Conservation (phyloP, 257 asterid species). For the Marsdenia floribunda region DNA sequence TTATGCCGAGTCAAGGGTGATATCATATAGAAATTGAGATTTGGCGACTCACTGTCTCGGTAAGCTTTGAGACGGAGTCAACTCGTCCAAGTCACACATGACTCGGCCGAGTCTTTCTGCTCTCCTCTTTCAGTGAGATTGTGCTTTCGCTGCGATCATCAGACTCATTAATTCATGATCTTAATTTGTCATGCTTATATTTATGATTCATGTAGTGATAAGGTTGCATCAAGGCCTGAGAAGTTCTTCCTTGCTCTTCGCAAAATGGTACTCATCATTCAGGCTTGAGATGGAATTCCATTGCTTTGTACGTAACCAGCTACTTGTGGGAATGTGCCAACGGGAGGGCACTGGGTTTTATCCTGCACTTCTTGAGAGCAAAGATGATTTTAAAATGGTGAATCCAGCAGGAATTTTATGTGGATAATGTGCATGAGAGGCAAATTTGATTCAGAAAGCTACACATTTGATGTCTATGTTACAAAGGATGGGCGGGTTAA, state of each 20-base stretch:
- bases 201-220: slow-evolving; percentile 64
- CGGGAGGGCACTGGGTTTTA: slow-evolving; percentile 83
- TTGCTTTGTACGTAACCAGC: slow-evolving; percentile 48
- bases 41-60: no score
- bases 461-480: slow-evolving; percentile 70
- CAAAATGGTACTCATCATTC: slow-evolving; percentile 68
- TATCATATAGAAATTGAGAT: no score
- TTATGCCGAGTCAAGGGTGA: no score
- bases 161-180: slow-evolving; percentile 69
- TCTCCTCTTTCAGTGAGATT: slow-evolving; percentile 67
- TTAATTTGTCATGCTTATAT: slow-evolving; percentile 74
- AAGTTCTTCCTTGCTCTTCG: slow-evolving; percentile 68
- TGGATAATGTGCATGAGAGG: slow-evolving; percentile 37
- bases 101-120: no score
- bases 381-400: slow-evolving; percentile 24
- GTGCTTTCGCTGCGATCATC: slow-evolving; percentile 71
- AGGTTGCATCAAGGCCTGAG: slow-evolving; percentile 54
- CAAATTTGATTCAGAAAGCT: slow-evolving; percentile 51
- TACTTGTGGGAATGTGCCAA: slow-evolving; percentile 63
- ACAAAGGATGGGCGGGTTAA: slow-evolving; percentile 59
- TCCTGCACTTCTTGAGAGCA: slow-evolving; percentile 58
- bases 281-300: slow-evolving; percentile 91
- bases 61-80: no score
- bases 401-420: slow-evolving; percentile 44
- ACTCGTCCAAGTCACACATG: no score